Base-by-base conservation (phyloP, 306 rosid species). In the Pterocarpus macrocarpus region DNA sequence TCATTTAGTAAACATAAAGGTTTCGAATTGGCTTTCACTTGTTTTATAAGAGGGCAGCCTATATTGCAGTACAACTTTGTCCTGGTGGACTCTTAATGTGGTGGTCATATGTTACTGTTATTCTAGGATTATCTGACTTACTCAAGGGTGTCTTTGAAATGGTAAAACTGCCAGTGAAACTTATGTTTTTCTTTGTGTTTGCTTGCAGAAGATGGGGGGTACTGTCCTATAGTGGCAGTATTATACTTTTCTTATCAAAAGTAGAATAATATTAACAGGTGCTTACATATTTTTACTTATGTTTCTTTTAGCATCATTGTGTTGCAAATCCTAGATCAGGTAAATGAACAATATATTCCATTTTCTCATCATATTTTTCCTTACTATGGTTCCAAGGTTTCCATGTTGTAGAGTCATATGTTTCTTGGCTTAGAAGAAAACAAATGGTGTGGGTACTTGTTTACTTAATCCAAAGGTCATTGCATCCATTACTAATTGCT, bases 381-480 rank as follows among this genome's bases (percentile, higher is more conserved):
- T 56, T 14, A 38, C 71, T 73, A 2, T 75, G 55, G 47, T 76
- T 80, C 65, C 64, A 69, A 44, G 82, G 59, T 71, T 80, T 75
- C 53, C 76, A 44, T 70, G 45, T 71, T 56, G 66, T 76, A 44
- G 71, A 63, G 41, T 79, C 16, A 12, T 50, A 64, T 32, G 64
- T 44, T 55, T 55, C 61, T 55, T 55, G 30, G 8, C 30, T 55
- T 17, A n/a, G 32, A 55, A 55, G 61, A 55, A 55, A 55, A 55
- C 30, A 55, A 55, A 55, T 6, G 30, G 9, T 55, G 61, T 55
- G 16, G 56, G 5, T 41, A 41, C 58, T 38, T 47, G 15, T 44
- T 55, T 66, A 56, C 36, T 75, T 67, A 53, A 53, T 80, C 61
- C 65, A 64, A 57, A 41, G 45, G 65, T 61, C 77, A 55, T 43